A percentile compares a stretch with the other conserved stretches of the same genome.
Evolutionary conservation across 2,329 filamentous ascomycete species (phyloP).

Genomic region (Fusarium albidum): DNA sequence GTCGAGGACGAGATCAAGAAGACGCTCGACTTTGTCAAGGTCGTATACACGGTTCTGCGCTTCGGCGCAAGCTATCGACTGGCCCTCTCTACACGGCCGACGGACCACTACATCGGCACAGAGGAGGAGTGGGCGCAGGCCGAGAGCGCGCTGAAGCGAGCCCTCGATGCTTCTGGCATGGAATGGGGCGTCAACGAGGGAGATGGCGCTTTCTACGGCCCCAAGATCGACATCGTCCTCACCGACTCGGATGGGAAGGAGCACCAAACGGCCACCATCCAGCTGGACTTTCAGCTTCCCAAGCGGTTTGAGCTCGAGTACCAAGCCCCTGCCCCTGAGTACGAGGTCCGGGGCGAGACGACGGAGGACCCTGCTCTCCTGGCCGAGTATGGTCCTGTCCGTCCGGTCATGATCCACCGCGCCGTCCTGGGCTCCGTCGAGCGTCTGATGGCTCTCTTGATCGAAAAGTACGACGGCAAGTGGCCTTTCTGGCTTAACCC

Average conservation of each 20-base stretch:
- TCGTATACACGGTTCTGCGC: slow-evolving; percentile 74
- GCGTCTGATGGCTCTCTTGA: slow-evolving; percentile 83
- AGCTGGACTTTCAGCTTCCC: slow-evolving; percentile 89
- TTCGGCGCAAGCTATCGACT: slow-evolving; percentile 76
- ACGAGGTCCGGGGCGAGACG: slow-evolving; percentile 62
- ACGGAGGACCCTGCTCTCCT: slow-evolving; percentile 58
- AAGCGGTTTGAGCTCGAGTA: slow-evolving; percentile 83
- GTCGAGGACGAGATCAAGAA: slow-evolving; percentile 77
- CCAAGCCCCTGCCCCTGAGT: slow-evolving; percentile 70
- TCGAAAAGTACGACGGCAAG: slow-evolving; percentile 80
- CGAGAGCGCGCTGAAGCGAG: slow-evolving; percentile 50
- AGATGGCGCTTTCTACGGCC: slow-evolving; percentile 90
- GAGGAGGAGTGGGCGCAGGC: slow-evolving; percentile 67
- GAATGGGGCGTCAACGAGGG: slow-evolving; percentile 80
- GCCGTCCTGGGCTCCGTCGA: slow-evolving; percentile 87
- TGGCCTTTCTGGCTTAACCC: slow-evolving; percentile 94
- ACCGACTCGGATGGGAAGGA: slow-evolving; percentile 83
- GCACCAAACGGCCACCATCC: slow-evolving; percentile 88
- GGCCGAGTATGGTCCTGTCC: slow-evolving; percentile 64
- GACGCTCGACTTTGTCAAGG: slow-evolving; percentile 77
- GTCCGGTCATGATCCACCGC: slow-evolving; percentile 83
- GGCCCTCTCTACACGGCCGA: slow-evolving; percentile 79
- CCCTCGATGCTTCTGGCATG: slow-evolving; percentile 71
- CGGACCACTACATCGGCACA: slow-evolving; percentile 79
- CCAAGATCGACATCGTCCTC: slow-evolving; percentile 89